Conservation (phyloP, 2,329 filamentous ascomycete genomes). For the Gnomoniopsis sp. region DNA sequence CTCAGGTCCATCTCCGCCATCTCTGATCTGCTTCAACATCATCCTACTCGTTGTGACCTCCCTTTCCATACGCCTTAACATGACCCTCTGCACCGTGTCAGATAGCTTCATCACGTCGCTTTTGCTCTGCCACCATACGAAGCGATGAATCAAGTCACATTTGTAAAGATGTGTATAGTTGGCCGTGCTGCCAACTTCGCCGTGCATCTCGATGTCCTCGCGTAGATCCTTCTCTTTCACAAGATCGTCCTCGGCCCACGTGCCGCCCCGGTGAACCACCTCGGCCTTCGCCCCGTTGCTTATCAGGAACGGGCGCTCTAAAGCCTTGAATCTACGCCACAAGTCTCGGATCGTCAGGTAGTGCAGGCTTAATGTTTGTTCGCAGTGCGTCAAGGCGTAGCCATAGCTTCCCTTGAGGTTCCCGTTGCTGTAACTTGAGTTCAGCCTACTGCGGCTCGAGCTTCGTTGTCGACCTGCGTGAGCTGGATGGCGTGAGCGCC, state of each 20-base stretch:
- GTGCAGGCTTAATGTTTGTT: constrained; percentile 21
- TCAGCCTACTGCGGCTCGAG: constrained; percentile 5
- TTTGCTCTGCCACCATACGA: constrained; percentile 22
- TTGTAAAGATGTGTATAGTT: constrained; percentile 17
- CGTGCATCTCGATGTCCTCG: constrained; percentile 15
- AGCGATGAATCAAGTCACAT: constrained; percentile 19
- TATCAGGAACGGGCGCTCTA: constrained; percentile 21
- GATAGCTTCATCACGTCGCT: constrained; percentile 16
- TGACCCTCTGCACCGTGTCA: constrained; percentile 18
- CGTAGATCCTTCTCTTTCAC: constrained; percentile 8
- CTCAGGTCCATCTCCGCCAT: constrained; percentile 3
- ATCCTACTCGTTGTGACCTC: constrained; percentile 20
- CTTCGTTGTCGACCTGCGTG: constrained; percentile 1
- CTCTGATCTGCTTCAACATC: constrained; percentile 18
- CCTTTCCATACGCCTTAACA: constrained; percentile 19
- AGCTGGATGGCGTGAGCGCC: neutral
- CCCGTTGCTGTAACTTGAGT: constrained; percentile 6
- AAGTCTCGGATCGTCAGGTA: constrained; percentile 19
- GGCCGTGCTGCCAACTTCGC: constrained; percentile 8
- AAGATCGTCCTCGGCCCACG: constrained; percentile 17
- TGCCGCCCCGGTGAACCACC: constrained; percentile 13
- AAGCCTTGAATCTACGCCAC: constrained; percentile 21
- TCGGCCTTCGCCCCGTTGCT: constrained; percentile 11
- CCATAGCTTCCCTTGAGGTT: neutral
- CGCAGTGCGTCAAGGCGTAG: constrained; percentile 16